Percentiles rank a stretch among this genome's conserved stretches.
phyloP scores from a whole-genome alignment of 2,329 filamentous ascomycete genomes.

The Knoxdaviesia proteae region DNA sequence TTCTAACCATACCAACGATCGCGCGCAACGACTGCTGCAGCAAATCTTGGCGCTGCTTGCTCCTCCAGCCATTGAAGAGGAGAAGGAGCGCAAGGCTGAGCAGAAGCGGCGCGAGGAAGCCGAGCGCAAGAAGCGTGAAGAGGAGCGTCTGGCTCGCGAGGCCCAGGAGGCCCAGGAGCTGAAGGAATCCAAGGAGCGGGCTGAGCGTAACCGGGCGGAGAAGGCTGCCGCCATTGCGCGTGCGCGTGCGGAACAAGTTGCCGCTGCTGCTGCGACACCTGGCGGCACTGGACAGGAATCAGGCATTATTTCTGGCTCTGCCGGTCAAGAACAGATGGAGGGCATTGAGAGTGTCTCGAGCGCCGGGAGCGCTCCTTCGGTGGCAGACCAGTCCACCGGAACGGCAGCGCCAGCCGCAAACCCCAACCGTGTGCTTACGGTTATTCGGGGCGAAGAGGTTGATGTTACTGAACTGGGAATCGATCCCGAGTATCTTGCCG shows the following conservation, averaged over 20 bases:
- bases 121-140: constrained; percentile 40
- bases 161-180: constrained; percentile 51
- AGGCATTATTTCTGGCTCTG: too few relatives aligned
- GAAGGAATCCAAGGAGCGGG: constrained; percentile 49
- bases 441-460: constrained; percentile 65
- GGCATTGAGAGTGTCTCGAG: constrained; percentile 41
- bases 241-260: constrained; percentile 23
- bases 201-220: constrained; percentile 34
- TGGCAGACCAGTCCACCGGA: background rate
- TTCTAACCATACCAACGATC: constrained; percentile 37
- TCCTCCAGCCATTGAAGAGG: constrained; percentile 65
- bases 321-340: constrained; percentile 36
- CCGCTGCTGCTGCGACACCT: constrained; percentile 27
- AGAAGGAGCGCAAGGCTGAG: constrained; percentile 32
- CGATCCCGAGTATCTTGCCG: constrained; percentile 82
- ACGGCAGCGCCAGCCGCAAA: constrained; percentile 6
- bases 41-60: constrained; percentile 55
- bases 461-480: constrained; percentile 93
- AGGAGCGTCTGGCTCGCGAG: constrained; percentile 44
- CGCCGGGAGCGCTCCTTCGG: constrained; percentile 10
- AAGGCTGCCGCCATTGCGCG: constrained; percentile 10
- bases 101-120: constrained; percentile 32
- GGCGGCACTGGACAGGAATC: too few relatives aligned
- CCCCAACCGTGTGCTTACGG: constrained; percentile 45
- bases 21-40: constrained; percentile 39